A percentile compares a stretch with the other conserved stretches of the same genome.
These are phyloP conservation scores for Emericellopsis cladophorae DNA, from an alignment of 2,329 filamentous ascomycete genomes.

Conservation along the genomic window DNA sequence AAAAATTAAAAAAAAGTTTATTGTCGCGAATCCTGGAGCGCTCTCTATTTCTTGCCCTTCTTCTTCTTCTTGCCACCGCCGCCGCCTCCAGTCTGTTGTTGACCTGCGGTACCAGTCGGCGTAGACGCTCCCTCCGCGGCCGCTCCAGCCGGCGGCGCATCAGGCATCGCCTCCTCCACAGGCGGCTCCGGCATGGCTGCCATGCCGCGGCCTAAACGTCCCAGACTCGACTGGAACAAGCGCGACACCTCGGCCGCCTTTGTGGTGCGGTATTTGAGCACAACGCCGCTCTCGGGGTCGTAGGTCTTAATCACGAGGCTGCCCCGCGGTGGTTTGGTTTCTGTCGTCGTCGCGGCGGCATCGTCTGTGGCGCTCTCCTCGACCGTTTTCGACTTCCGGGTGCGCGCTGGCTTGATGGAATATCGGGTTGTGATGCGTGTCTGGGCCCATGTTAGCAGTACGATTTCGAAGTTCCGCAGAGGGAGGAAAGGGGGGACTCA, in stretches of 20 bases:
- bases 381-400: slow-evolving; percentile 4
- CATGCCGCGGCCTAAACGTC: slow-evolving; percentile 60
- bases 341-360: slow-evolving; percentile 14
- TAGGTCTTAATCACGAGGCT: slow-evolving; percentile 79
- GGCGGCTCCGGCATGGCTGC: slow-evolving; percentile 36
- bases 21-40: too few species aligned
- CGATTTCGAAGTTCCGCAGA: background rate
- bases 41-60: slow-evolving; percentile 52
- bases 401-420: slow-evolving; percentile 43
- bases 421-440: slow-evolving; percentile 90
- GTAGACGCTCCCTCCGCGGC: slow-evolving; percentile 2
- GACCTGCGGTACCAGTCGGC: slow-evolving; percentile 9
- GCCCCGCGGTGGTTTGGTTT: slow-evolving; percentile 43
- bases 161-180: slow-evolving; percentile 27
- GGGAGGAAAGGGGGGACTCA: slow-evolving; percentile 28
- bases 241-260: slow-evolving; percentile 85
- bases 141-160: slow-evolving; percentile 16
- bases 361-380: slow-evolving; percentile 4
- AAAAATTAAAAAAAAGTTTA: too few species aligned
- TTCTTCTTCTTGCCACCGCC: slow-evolving; percentile 53
- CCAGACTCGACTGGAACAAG: slow-evolving; percentile 59
- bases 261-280: slow-evolving; percentile 82
- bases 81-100: slow-evolving; percentile 22
- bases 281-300: slow-evolving; percentile 68
- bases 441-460: slow-evolving; percentile 28